These are phyloP conservation scores for Serpula lacrymans DNA, from an alignment of 768 basidiomycete genomes.

Conservation along the genomic window DNA sequence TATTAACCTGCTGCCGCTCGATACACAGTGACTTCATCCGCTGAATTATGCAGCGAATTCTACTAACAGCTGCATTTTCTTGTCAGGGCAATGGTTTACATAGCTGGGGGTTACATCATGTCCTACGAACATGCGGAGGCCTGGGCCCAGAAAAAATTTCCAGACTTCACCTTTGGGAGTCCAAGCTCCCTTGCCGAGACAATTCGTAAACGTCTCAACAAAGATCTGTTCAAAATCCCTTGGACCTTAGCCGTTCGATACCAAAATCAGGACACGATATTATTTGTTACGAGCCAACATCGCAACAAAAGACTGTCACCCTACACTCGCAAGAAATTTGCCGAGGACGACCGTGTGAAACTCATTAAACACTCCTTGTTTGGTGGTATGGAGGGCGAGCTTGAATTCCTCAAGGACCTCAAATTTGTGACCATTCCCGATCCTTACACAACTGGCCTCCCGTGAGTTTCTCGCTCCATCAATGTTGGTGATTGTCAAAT, in stretches of 20 bases:
- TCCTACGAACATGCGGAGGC: not conserved
- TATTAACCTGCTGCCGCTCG: too few species aligned
- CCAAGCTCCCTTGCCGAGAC: not conserved
- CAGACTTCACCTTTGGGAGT: not conserved
- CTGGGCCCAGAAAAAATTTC: not conserved
- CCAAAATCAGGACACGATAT: not conserved
- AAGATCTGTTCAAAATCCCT: not conserved
- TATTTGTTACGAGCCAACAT: not conserved
- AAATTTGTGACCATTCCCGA: not conserved
- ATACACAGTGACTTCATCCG: too few species aligned
- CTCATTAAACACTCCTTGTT: not conserved
- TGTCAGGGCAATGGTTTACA: not conserved
- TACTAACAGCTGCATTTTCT: too few species aligned
- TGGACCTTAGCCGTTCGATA: not conserved
- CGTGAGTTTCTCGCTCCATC: constrained; percentile 1
- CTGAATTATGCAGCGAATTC: too few species aligned
- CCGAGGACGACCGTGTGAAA: not conserved
- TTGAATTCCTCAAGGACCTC: constrained; percentile 1
- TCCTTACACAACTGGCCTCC: not conserved
- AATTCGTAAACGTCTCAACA: not conserved
- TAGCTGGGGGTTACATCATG: not conserved
- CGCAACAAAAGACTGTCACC: not conserved
- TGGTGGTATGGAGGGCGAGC: constrained; percentile 1
- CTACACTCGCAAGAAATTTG: not conserved
- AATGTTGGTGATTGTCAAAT: too few species aligned